Evolutionary conservation across 768 basidiomycete genomes (phyloP).

Genomic region (Exidia glandulosa): DNA sequence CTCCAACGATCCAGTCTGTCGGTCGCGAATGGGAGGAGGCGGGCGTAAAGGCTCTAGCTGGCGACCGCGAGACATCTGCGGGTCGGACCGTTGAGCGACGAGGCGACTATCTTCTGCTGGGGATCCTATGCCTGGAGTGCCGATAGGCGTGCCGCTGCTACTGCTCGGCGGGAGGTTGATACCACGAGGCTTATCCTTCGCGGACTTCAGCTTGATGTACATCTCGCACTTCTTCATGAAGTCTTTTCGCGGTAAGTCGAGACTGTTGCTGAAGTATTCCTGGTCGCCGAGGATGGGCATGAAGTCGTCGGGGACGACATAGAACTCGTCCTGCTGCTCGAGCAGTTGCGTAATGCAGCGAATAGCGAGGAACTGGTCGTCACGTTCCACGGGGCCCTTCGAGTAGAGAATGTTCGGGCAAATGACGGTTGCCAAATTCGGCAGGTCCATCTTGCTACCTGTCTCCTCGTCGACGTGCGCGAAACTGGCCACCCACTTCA

Average conservation of each 20-base stretch:
- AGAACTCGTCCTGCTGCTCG: slow-evolving; percentile 92
- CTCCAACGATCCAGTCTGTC: neutral
- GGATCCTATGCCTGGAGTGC: neutral
- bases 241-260: slow-evolving; percentile 89
- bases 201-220: slow-evolving; percentile 38
- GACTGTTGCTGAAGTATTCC: slow-evolving; percentile 77
- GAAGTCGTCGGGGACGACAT: slow-evolving; percentile 88
- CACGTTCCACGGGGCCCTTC: slow-evolving; percentile 71
- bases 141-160: neutral
- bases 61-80: neutral
- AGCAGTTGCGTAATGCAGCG: slow-evolving; percentile 75
- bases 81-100: neutral
- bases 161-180: neutral
- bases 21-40: neutral
- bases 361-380: slow-evolving; percentile 88
- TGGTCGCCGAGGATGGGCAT: slow-evolving; percentile 77
- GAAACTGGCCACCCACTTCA: slow-evolving; percentile 99
- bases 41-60: neutral
- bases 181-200: neutral
- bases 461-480: slow-evolving; percentile 96
- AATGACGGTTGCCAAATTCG: slow-evolving; percentile 93
- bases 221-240: slow-evolving; percentile 91
- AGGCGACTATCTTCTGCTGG: neutral
- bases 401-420: slow-evolving; percentile 93
- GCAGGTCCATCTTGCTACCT: slow-evolving; percentile 96